phyloP scores from a whole-genome alignment of 2,329 filamentous ascomycete species.

The Seiridium unicorne region DNA sequence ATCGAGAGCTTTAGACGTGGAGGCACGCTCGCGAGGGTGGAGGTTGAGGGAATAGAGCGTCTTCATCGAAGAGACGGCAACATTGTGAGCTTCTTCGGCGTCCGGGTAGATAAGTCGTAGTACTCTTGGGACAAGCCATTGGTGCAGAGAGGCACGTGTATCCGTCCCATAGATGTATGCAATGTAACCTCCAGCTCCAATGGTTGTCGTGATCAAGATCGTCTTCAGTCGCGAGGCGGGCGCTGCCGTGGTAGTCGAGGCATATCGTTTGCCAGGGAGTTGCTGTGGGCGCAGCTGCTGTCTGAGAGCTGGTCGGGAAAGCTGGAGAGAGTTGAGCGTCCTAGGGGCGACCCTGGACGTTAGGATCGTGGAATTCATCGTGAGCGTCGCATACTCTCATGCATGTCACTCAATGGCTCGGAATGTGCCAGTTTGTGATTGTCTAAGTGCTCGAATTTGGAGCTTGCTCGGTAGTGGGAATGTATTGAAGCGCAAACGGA shows the following conservation, averaged over 20 bases:
- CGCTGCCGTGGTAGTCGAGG: constrained; percentile 25
- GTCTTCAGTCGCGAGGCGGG: constrained; percentile 32
- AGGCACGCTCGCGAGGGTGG: constrained; percentile 75
- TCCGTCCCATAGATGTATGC: constrained; percentile 72
- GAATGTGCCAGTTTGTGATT: neutral
- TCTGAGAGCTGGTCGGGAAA: neutral
- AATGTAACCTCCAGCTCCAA: constrained; percentile 41
- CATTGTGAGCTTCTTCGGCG: constrained; percentile 89
- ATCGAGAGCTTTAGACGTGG: constrained; percentile 25
- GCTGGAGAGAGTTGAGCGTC: neutral
- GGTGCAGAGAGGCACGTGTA: constrained; percentile 69
- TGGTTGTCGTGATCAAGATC: constrained; percentile 36
- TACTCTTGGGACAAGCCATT: constrained; percentile 63
- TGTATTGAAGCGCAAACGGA: neutral
- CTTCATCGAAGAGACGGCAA: constrained; percentile 70
- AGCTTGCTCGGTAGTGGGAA: neutral
- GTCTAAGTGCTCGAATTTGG: neutral
- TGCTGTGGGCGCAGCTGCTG: neutral
- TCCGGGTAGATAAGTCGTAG: constrained; percentile 68
- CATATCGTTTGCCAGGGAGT: constrained; percentile 20
- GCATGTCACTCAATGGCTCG: constrained; percentile 26
- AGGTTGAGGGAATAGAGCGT: constrained; percentile 71
- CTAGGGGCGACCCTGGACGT: constrained; percentile 12
- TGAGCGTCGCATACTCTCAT: constrained; percentile 18
- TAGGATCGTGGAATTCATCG: constrained; percentile 23